phyloP scores from a whole-genome alignment of 257 asterid genomes.

The Salvia miltiorrhiza region DNA sequence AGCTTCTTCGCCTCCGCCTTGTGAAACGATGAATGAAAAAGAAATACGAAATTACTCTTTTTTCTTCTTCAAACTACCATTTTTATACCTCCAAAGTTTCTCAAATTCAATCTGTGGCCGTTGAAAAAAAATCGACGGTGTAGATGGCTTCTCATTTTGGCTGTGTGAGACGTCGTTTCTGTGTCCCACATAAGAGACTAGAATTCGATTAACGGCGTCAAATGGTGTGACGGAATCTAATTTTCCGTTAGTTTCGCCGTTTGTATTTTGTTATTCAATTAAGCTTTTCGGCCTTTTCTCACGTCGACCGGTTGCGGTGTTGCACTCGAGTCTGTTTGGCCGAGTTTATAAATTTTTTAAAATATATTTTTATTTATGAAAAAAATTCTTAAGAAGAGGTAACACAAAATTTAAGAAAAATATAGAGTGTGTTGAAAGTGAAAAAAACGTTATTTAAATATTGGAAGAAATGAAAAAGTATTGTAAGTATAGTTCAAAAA shows the following conservation, averaged over 20 bases:
- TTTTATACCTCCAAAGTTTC: slow-evolving; percentile 44
- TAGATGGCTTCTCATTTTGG: slow-evolving; percentile 27
- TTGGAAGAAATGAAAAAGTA: too few relatives aligned
- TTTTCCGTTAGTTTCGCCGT: slow-evolving; percentile 9
- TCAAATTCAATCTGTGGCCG: slow-evolving; percentile 30
- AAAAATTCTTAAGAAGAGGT: too few relatives aligned
- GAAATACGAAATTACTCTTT: slow-evolving; percentile 31
- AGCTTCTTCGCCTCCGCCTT: slow-evolving; percentile 35
- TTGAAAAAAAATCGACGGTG: slow-evolving; percentile 35
- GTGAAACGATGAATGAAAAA: slow-evolving; percentile 24
- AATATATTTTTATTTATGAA: too few relatives aligned
- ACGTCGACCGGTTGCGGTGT: slow-evolving; percentile 11
- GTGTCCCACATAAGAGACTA: slow-evolving; percentile 22
- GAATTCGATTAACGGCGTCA: slow-evolving; percentile 39
- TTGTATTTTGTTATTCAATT: slow-evolving; percentile 3
- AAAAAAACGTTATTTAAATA: too few relatives aligned
- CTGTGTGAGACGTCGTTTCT: slow-evolving; percentile 33
- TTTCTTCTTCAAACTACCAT: slow-evolving; percentile 40
- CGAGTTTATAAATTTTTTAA: too few relatives aligned
- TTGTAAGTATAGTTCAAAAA: too few relatives aligned
- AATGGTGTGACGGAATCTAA: slow-evolving; percentile 37
- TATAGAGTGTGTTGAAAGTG: too few relatives aligned
- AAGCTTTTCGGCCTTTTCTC: background rate
- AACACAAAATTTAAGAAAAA: too few relatives aligned
- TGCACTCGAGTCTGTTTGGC: too few relatives aligned